Evolutionary conservation across 257 asterid species (phyloP), one percentile per base, ranked within the genome.

Genomic region (Primulina tabacum): DNA sequence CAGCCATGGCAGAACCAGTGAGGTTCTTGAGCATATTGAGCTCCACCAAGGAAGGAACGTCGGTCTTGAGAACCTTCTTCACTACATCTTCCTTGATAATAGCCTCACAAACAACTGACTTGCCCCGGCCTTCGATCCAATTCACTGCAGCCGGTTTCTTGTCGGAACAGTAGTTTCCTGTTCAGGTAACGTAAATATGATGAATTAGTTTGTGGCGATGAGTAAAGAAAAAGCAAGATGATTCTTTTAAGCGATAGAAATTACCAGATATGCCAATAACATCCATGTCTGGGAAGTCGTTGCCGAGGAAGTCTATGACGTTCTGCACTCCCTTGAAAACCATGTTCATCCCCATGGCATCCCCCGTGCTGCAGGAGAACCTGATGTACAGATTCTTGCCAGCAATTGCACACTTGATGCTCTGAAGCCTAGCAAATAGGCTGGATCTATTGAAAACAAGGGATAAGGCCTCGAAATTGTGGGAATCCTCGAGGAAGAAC

Each of bases 321-420:
- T 82, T 78, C 81, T 82, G 81, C 55, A 82, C 86, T 11, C 86
- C 86, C 52, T 82, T 82, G 38, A 83, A 71, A 12, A 81, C 80
- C 85, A 81, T 81, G 78, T 81, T 81, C 85, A 81, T 81, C 1
- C 85, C 85, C 86, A 82, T 82, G 71, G 86, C 86, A 71, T 82
- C 86, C 8, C 86, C 83, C 9, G 83, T 82, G 71, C 79, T 76
- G 73, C 86, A 79, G 53, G 82, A 16, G 79, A 78, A 82, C 16
- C 86, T 67, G 10, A 73, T 71, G 76, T 82, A 82, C 2, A 82
- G 77, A 67, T 82, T 82, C 81, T 75, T 81, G 26, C 86, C 83
- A 50, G 85, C 85, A 33, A 81, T 35, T 60, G 82, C 82, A 26
- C 85, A 78, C n/a, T 72, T 75, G 71, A 81, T 81, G 60, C 60